Conservation (phyloP, 768 basidiomycete species). For the Pholiota microspora region DNA sequence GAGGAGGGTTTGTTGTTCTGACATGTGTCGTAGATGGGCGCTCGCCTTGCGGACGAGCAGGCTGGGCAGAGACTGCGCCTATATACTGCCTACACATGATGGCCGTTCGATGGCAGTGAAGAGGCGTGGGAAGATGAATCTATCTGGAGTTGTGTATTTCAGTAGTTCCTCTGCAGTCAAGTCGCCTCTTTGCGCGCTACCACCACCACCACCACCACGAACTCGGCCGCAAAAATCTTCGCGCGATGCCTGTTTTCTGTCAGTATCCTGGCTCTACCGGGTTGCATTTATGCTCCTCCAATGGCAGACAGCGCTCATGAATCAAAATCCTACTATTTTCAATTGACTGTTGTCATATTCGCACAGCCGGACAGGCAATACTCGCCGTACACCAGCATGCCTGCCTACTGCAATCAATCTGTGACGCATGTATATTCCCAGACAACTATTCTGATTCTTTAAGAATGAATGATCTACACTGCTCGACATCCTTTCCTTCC, state of each 20-base stretch:
- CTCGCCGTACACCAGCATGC: background rate
- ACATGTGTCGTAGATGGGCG: slow-evolving; percentile 25
- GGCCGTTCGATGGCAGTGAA: background rate
- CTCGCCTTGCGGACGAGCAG: slow-evolving; percentile 5
- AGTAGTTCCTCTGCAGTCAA: background rate
- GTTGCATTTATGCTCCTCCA: background rate
- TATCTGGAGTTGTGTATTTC: too few relatives aligned
- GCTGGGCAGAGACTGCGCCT: background rate
- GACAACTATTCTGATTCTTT: background rate
- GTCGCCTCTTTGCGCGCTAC: background rate
- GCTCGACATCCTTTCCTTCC: slow-evolving; percentile 14
- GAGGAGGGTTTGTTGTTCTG: slow-evolving; percentile 51
- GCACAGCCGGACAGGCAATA: slow-evolving; percentile 7
- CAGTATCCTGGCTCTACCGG: background rate
- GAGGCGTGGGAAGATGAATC: background rate
- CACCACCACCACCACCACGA: background rate
- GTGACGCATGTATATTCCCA: slow-evolving; percentile 3
- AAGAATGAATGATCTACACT: slow-evolving; percentile 9
- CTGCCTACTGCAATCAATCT: background rate
- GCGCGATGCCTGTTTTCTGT: background rate
- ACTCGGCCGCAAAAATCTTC: background rate
- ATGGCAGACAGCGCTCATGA: background rate
- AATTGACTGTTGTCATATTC: background rate
- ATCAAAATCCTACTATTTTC: background rate
- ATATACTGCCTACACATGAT: background rate